Conservation (phyloP, 2,329 filamentous ascomycete genomes). For the Colletotrichum tropicale region DNA sequence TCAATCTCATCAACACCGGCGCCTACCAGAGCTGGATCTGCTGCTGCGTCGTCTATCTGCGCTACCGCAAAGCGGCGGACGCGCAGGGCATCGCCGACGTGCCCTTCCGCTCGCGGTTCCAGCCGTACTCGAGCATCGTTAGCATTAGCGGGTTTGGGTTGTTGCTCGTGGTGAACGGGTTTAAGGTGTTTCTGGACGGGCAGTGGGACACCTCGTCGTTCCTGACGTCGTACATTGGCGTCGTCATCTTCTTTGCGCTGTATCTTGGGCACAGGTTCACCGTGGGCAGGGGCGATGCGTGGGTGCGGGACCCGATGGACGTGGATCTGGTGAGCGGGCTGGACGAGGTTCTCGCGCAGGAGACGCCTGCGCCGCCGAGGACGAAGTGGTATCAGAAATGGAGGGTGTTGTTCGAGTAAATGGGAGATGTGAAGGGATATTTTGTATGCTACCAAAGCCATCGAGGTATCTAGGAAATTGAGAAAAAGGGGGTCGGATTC, state of each 20-base stretch:
- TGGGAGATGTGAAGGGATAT: neutral
- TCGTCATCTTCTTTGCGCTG: constrained; percentile 66
- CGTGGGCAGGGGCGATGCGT: neutral
- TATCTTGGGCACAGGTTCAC: constrained; percentile 55
- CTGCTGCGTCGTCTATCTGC: constrained; percentile 60
- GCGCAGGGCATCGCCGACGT: neutral
- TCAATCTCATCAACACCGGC: constrained; percentile 56
- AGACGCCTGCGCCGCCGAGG: neutral
- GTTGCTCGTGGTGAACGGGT: constrained; percentile 71
- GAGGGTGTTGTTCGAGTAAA: neutral
- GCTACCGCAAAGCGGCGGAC: constrained; percentile 55
- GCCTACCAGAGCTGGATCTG: constrained; percentile 59
- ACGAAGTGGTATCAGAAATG: neutral
- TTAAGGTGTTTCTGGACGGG: constrained; percentile 66
- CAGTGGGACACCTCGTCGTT: constrained; percentile 65
- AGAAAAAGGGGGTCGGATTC: neutral
- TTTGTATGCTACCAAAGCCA: neutral
- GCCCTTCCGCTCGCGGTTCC: neutral
- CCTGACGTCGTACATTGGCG: constrained; percentile 67
- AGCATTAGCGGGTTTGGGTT: constrained; percentile 36
- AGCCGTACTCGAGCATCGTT: neutral
- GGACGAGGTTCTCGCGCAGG: neutral
- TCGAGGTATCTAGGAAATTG: neutral
- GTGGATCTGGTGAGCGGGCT: neutral
- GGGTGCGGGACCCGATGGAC: neutral